A percentile compares a stretch with the other conserved stretches of the same genome.
These are phyloP conservation scores for Ogataea parapolymorpha DNA, from an alignment of 805 yeast species.

Conservation along the genomic window DNA sequence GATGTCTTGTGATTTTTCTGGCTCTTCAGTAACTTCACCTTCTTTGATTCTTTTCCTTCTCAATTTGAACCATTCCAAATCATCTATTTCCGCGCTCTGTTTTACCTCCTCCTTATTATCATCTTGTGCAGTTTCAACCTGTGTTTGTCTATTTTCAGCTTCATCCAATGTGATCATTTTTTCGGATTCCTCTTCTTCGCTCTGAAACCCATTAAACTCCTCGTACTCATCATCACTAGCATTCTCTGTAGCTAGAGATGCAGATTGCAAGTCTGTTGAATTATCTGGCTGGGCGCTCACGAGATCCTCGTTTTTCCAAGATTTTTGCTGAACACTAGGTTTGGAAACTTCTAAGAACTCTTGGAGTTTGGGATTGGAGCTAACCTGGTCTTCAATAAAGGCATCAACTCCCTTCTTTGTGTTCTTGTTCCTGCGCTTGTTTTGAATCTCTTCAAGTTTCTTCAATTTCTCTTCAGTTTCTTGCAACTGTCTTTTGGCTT, in stretches of 20 bases:
- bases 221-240: slow-evolving; percentile 54
- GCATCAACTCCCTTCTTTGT: slow-evolving; percentile 21
- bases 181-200: slow-evolving; percentile 52
- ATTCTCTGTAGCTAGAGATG: slow-evolving; percentile 33
- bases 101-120: slow-evolving; percentile 5
- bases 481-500: slow-evolving; percentile 48
- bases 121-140: slow-evolving; percentile 5
- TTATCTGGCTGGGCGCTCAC: slow-evolving; percentile 26
- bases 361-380: slow-evolving; percentile 59
- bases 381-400: slow-evolving; percentile 57
- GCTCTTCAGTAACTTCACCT: slow-evolving; percentile 21
- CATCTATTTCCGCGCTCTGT: slow-evolving; percentile 46
- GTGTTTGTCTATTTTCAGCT: slow-evolving; percentile 12
- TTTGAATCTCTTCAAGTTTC: slow-evolving; percentile 46
- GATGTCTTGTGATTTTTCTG: slow-evolving; percentile 1
- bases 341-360: slow-evolving; percentile 85
- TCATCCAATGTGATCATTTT: slow-evolving; percentile 39
- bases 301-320: slow-evolving; percentile 69
- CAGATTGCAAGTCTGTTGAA: slow-evolving; percentile 22
- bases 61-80: slow-evolving; percentile 82
- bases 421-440: slow-evolving; percentile 39
- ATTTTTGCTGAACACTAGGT: slow-evolving; percentile 62
- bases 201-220: slow-evolving; percentile 48
- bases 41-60: slow-evolving; percentile 71
- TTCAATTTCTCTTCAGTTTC: slow-evolving; percentile 49